phyloP scores from a whole-genome alignment of 257 asterid genomes.

The Misopates orontium region DNA sequence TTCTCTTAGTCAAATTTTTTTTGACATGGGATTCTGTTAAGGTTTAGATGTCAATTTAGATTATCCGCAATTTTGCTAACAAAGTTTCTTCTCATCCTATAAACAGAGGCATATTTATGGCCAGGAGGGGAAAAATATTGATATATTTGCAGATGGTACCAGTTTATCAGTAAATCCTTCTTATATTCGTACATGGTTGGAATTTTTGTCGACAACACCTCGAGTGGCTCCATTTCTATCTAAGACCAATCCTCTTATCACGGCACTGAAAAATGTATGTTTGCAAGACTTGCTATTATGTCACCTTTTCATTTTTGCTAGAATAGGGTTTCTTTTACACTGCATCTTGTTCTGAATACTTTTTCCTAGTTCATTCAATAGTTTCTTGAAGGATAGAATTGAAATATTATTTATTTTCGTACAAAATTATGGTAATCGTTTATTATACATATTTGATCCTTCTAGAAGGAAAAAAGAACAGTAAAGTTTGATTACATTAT shows the following conservation, averaged over 20 bases:
- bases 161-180: constrained; percentile 84
- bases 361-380: not conserved
- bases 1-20: constrained; percentile 16
- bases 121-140: constrained; percentile 56
- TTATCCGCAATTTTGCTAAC: constrained; percentile 21
- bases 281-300: constrained; percentile 14
- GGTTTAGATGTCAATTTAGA: constrained; percentile 9
- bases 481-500: not conserved
- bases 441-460: not conserved
- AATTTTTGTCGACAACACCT: constrained; percentile 79
- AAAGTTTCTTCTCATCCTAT: constrained; percentile 5
- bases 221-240: constrained; percentile 50
- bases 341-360: not conserved
- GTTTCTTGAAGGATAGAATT: not conserved
- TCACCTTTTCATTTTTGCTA: constrained; percentile 9
- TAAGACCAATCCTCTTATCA: constrained; percentile 61
- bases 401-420: not conserved
- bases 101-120: constrained; percentile 75
- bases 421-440: not conserved
- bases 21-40: not conserved
- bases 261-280: constrained; percentile 77
- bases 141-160: constrained; percentile 77
- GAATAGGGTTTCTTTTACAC: not conserved
- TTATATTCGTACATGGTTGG: constrained; percentile 78
- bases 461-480: not conserved